Percentiles rank a stretch among this genome's conserved stretches.
phyloP scores from a whole-genome alignment of 805 yeast genomes.

The Starmerella powellii region DNA sequence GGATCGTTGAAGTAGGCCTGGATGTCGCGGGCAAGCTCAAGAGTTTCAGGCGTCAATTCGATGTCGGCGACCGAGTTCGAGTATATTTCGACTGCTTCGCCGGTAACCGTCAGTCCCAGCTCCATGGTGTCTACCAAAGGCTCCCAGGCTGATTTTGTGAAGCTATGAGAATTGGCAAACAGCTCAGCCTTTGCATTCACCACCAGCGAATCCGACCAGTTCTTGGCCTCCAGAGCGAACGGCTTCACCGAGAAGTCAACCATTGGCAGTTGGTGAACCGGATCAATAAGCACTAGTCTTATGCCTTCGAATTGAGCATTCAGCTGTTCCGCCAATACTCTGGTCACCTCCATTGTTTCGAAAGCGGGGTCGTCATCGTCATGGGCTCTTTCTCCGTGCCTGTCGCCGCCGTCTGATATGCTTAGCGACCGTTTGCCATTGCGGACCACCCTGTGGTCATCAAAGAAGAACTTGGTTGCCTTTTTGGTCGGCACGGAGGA shows the following conservation, averaged over 20 bases:
- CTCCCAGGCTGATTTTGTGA: constrained; percentile 88
- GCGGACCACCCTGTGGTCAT: constrained; percentile 15
- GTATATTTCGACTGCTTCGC: constrained; percentile 51
- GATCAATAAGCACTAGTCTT: constrained; percentile 75
- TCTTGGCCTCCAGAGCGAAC: constrained; percentile 52
- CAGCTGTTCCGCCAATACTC: constrained; percentile 58
- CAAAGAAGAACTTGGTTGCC: constrained; percentile 12
- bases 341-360: constrained; percentile 20
- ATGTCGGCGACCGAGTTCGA: constrained; percentile 68
- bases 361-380: no score
- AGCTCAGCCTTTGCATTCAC: constrained; percentile 56
- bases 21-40: constrained; percentile 64
- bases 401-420: neutral
- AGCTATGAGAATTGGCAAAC: constrained; percentile 67
- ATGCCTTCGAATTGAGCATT: constrained; percentile 59
- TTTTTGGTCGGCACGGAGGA: neutral
- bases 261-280: constrained; percentile 81
- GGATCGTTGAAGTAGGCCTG: constrained; percentile 33
- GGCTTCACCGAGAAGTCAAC: constrained; percentile 63
- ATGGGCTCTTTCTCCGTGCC: no score
- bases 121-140: constrained; percentile 86
- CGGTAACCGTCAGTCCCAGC: constrained; percentile 52
- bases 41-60: constrained; percentile 67
- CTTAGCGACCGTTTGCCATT: neutral
- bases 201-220: constrained; percentile 78